Evolutionary conservation across 768 basidiomycete genomes (phyloP).

Genomic region (Lentinula raphanica): DNA sequence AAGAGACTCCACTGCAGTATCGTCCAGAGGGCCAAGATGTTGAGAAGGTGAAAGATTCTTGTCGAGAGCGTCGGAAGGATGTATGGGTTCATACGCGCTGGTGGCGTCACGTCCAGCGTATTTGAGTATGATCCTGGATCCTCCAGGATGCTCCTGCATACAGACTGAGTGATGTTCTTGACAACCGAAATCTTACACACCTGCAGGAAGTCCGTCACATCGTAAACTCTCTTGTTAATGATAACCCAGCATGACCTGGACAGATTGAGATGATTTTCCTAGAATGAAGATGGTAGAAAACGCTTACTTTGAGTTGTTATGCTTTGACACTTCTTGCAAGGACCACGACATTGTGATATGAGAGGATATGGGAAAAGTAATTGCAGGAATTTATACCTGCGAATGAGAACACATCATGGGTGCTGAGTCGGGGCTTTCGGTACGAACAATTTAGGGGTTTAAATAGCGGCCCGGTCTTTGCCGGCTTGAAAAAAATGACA

Average conservation of each 20-base stretch:
- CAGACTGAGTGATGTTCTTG: background rate
- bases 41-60: constrained; percentile 66
- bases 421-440: background rate
- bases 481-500: background rate
- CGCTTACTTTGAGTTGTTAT: constrained; percentile 46
- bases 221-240: constrained; percentile 76
- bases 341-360: constrained; percentile 31
- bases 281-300: background rate
- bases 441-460: background rate
- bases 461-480: background rate
- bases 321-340: constrained; percentile 55
- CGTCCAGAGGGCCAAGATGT: constrained; percentile 64
- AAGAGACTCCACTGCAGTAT: constrained; percentile 35
- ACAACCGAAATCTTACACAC: constrained; percentile 28
- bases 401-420: background rate
- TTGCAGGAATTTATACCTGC: background rate
- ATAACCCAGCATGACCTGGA: constrained; percentile 80
- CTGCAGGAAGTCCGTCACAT: constrained; percentile 74
- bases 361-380: constrained; percentile 15
- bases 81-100: constrained; percentile 70
- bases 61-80: constrained; percentile 79
- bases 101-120: constrained; percentile 86
- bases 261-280: constrained; percentile 9
- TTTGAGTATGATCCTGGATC: constrained; percentile 72
- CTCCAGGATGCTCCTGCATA: constrained; percentile 67